Evolutionary conservation across 345 rosid genomes (phyloP), one percentile per base, ranked within the genome.

Genomic region (Eucalyptus sideroxylon): DNA sequence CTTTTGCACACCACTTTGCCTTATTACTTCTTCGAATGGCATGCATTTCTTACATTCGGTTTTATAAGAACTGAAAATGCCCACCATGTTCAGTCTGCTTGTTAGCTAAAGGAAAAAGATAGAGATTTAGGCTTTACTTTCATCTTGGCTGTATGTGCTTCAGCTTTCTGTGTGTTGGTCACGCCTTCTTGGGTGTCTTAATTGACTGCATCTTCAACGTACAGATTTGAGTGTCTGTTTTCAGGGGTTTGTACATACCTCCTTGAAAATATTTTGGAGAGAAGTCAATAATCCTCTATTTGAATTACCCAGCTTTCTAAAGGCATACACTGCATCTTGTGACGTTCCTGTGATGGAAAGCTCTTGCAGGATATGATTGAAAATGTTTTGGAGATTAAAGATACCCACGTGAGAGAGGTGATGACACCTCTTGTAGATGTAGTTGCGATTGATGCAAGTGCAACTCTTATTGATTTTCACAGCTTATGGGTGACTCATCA

Each of bases 381-480:
- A 93, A 98, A 98, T 94, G 99, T 98, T 92, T 93, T 98, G 89
- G 99, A 97, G 95, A 97, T 98, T 37, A 98, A 98, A 90, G 99
- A 98, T 93, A 98, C 99, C 19, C 96, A 96, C 92, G 99, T 98
- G 89, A 94, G 99, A 89, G 99, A 97, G 95, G 99, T 98, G 91
- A 98, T 98, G 99, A 96, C 99, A 89, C 99, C 99, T 91, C 99
- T 98, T 91, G 95, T 98, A 88, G 99, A 98, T 93, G 99, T 98
- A 88, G 97, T 98, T 92, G 99, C 99, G 44, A 98, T 98, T 91
- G 98, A 98, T 91, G 96, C 94, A 51, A 93, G 99, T 90, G 94
- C 96, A 88, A 94, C 93, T 88, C 97, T 98, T 89, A 93, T 96
- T 87, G 98, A 96, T 90, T 98, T 98, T 94, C 99, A 97, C 92